Evolutionary conservation across 306 rosid species (phyloP), one percentile per base, ranked within the genome.

Genomic region (Nissolia schottii): DNA sequence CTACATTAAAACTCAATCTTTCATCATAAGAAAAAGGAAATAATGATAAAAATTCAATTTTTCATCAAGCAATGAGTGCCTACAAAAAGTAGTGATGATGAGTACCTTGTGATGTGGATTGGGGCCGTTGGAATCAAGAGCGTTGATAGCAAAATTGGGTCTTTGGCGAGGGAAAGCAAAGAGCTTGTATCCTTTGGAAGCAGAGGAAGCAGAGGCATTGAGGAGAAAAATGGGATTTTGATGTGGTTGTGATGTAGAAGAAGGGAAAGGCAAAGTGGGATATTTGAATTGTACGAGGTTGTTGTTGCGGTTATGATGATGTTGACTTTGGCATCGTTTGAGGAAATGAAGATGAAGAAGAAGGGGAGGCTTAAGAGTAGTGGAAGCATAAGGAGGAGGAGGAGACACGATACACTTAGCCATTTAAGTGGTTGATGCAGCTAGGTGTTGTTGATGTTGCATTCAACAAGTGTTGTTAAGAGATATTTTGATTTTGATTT

Each of bases 51-150:
- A 20, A 38, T 1, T 16, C 28, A 53, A 63, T 13, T 13, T n/a
- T n/a, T n/a, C n/a, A n/a, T n/a, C 2, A 12, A 46, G 24, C 4
- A 11, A 35, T 18, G 57, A 16, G 3, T 18, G 38, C 13, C 23
- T 5, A n/a, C n/a, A 24, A 45, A 14, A 7, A 1, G 29, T 8
- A 13, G 15, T 0, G 1, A 15, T 14, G 31, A 34, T 19, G 51
- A 6, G 63, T 83, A 91, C 97, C 97, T 89, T 79, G 64, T 76
- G 79, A 48, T 75, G 71, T 46, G 86, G 79, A 53, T 67, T 72
- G 8, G 96, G 82, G 64, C 8, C 66, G 15, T 84, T 83, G 59
- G 96, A 85, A 35, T 87, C 77, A 67, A 87, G 80, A 71, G 87
- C 81, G 20, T 77, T 55, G 25, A 77, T 6, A 41, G 67, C 54